A percentile compares a stretch with the other conserved stretches of the same genome.
Evolutionary conservation across 495 filamentous ascomycete species (phyloP).

Genomic region (Aspergillus haitiensis): DNA sequence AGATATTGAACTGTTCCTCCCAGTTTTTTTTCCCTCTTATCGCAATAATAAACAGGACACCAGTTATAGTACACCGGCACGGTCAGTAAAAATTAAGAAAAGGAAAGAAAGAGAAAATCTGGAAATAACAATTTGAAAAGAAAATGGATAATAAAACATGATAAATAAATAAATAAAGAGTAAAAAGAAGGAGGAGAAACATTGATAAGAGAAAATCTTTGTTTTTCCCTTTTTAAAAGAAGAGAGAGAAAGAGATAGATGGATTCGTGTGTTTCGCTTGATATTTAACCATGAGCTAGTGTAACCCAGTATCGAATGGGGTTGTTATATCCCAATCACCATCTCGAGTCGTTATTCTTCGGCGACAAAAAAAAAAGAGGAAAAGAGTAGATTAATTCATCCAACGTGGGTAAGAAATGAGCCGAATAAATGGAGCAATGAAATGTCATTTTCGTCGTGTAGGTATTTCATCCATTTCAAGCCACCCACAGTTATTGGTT

Average conservation of each 20-base stretch:
- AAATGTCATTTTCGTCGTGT: slow-evolving; percentile 6
- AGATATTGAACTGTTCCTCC: background rate
- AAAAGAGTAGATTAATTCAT: background rate
- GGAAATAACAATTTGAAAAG: slow-evolving; percentile 10
- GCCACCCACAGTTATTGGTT: slow-evolving; percentile 10
- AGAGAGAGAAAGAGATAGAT: no score
- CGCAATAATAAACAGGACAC: slow-evolving; percentile 13
- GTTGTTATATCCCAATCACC: slow-evolving; percentile 12
- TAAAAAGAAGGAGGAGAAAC: background rate
- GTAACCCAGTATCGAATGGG: background rate
- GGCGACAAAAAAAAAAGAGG: background rate
- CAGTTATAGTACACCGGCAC: slow-evolving; percentile 24
- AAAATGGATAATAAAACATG: slow-evolving; percentile 4
- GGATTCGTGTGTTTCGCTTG: no score
- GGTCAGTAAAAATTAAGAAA: slow-evolving; percentile 5
- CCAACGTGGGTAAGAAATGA: slow-evolving; percentile 8
- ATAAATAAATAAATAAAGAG: slow-evolving; percentile 5
- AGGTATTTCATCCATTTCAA: slow-evolving; percentile 7
- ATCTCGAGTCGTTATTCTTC: slow-evolving; percentile 6
- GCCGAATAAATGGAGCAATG: slow-evolving; percentile 3
- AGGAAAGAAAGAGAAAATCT: slow-evolving; percentile 2
- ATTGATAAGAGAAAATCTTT: background rate
- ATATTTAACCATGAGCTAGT: slow-evolving; percentile 4
- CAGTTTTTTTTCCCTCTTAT: slow-evolving; percentile 3
- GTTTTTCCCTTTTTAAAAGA: no score